Percentiles rank a stretch among this genome's conserved stretches.
Evolutionary conservation across 1,139 yeast genomes (phyloP).

Genomic region (Geotrichum macrosporum): DNA sequence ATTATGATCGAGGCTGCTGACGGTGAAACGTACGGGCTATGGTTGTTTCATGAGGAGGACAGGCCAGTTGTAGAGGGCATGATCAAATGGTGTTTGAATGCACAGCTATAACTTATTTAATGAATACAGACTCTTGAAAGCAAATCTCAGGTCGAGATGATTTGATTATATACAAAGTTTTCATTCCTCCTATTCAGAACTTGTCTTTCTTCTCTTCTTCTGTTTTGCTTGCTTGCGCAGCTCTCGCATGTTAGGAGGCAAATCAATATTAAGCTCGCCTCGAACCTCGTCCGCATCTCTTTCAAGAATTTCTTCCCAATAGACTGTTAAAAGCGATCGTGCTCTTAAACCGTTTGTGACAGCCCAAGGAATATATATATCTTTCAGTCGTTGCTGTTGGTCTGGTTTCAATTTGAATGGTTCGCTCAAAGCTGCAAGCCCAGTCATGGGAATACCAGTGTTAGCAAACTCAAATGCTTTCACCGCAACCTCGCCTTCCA

Average conservation of each 20-base stretch:
- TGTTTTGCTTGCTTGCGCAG: constrained; percentile 43
- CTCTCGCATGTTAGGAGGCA: constrained; percentile 72
- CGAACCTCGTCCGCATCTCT: constrained; percentile 70
- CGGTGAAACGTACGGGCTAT: constrained; percentile 80
- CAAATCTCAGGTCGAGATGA: too few relatives aligned
- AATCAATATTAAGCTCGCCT: constrained; percentile 61
- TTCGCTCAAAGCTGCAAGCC: constrained; percentile 82
- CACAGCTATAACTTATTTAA: constrained; percentile 18
- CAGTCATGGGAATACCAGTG: constrained; percentile 94
- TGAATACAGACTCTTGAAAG: too few relatives aligned
- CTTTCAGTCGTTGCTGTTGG: constrained; percentile 46
- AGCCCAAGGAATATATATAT: constrained; percentile 89
- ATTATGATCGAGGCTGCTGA: constrained; percentile 71
- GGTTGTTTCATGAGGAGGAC: constrained; percentile 80
- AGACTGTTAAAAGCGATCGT: constrained; percentile 77
- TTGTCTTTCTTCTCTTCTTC: too few relatives aligned
- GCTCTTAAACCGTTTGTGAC: constrained; percentile 65
- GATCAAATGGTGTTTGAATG: constrained; percentile 45
- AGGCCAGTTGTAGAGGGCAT: constrained; percentile 58
- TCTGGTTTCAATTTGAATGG: constrained; percentile 64
- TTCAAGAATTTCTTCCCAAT: constrained; percentile 85
- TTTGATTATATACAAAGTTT: too few relatives aligned
- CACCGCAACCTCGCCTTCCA: constrained; percentile 94
- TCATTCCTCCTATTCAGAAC: too few relatives aligned
- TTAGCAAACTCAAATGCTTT: constrained; percentile 91